Base-by-base conservation (phyloP, 345 rosid species). In the Hibiscus trionum region DNA sequence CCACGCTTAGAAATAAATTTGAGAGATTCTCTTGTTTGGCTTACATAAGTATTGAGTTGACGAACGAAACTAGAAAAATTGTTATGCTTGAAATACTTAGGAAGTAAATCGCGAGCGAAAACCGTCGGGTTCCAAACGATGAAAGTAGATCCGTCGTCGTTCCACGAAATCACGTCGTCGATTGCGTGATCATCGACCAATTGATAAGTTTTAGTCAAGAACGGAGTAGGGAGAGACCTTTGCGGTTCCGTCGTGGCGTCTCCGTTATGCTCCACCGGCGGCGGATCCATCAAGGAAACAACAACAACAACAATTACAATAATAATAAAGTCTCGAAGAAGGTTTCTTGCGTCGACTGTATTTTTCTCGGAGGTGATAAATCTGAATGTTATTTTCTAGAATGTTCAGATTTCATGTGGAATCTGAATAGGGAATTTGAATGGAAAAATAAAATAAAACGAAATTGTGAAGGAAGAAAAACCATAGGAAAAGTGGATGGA, bases 51-150 rank as follows among this genome's bases (percentile, higher is more conserved):
- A 80, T 93, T 93, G 80, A 93, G 85, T 82, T 93, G 98, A 19
- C 98, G 91, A 60, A 91, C 98, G 69, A 93, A 93, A 80, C 98
- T 93, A 50, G 96, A 93, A 81, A 93, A 93, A 72, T 93, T 93
- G 59, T 87, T 91, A 79, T 93, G 98, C 80, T 93, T 93, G 79
- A 93, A 93, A 69, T 83, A 84, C 77, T 83, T 80, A 26, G 98
- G 98, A 44, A 93, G 96, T 83, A 93, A 82, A 83, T 91, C 97
- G 26, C 82, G 82, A 7, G 98, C 93, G 80, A 93, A 93, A 49
- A 83, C 89, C 35, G 87, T 87, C 0, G 98, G 94, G 44, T 93
- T 88, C 97, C 98, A 85, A 2, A 93, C 98, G 76, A 91, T 72
- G 77, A 93, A 93, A 52, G 84, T 81, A 12, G 96, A 89, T 79